These are phyloP conservation scores for Mortierella sp. DNA, from an alignment of 371 early-diverging fungal species.

Conservation along the genomic window DNA sequence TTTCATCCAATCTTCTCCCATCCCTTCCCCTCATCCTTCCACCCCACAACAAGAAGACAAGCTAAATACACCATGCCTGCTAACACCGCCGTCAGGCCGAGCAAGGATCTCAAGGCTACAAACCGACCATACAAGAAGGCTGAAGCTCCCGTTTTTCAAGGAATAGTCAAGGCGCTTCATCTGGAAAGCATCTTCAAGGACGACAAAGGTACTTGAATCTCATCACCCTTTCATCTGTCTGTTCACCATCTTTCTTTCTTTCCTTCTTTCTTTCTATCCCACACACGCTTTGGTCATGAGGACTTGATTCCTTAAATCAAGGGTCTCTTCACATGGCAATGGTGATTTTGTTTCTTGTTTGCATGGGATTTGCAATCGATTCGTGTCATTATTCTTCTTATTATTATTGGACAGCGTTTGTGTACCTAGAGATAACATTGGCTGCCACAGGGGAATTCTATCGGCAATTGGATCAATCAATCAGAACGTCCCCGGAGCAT, in stretches of 20 bases:
- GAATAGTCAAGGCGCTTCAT: constrained; percentile 36
- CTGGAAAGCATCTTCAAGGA: constrained; percentile 31
- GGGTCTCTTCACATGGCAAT: too few relatives aligned
- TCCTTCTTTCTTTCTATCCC: neutral
- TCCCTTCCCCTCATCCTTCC: neutral
- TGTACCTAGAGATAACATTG: neutral
- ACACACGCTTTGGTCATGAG: neutral
- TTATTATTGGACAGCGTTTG: neutral
- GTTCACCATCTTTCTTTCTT: neutral
- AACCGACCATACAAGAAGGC: constrained; percentile 41
- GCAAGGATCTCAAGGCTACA: constrained; percentile 28
- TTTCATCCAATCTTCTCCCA: neutral
- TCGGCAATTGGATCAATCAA: neutral
- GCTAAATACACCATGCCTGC: constrained; percentile 37
- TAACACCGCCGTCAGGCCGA: constrained; percentile 21
- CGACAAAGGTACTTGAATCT: constrained; percentile 40
- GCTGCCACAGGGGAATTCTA: neutral
- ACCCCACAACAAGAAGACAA: neutral
- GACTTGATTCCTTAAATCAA: too few relatives aligned
- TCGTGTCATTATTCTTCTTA: neutral
- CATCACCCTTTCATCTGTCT: neutral
- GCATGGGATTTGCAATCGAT: neutral
- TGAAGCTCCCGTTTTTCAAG: constrained; percentile 36
- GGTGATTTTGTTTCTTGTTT: too few relatives aligned
- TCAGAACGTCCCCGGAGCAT: neutral